Percentiles rank a stretch among this genome's conserved stretches.
phyloP scores from a whole-genome alignment of 192 early-diverging fungal species.

The Coemansia sp. region DNA sequence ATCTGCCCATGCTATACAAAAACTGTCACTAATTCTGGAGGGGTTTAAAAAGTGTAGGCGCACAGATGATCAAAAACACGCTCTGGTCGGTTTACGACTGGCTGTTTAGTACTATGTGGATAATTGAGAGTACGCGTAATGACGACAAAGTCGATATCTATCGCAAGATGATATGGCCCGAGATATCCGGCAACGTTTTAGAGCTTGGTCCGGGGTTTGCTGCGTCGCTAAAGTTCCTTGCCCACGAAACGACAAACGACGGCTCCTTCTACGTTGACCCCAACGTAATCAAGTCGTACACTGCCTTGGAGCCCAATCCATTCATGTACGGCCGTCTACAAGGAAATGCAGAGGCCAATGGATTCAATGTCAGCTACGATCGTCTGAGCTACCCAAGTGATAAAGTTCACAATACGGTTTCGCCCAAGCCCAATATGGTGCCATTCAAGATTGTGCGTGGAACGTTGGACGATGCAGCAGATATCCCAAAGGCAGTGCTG shows the following conservation, averaged over 20 bases:
- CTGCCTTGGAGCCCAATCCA: conserved; percentile 49
- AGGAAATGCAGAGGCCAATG: conserved; percentile 37
- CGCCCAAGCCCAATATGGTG: conserved; percentile 10
- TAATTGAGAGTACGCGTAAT: conserved; percentile 39
- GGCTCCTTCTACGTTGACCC: conserved; percentile 36
- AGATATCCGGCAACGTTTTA: conserved; percentile 50
- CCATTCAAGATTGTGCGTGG: conserved; percentile 50
- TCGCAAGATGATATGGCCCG: conserved; percentile 39
- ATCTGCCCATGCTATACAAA: no score
- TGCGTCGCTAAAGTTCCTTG: conserved; percentile 36
- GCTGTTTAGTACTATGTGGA: conserved; percentile 37
- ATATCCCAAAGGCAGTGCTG: conserved; percentile 39
- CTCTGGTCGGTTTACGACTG: conserved; percentile 25
- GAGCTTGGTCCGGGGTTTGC: conserved; percentile 51
- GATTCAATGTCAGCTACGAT: conserved; percentile 45
- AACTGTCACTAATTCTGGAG: no score
- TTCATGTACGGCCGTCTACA: conserved; percentile 41
- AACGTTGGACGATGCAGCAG: conserved; percentile 25
- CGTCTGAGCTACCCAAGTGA: conserved; percentile 17
- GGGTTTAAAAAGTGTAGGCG: background rate
- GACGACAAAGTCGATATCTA: conserved; percentile 45
- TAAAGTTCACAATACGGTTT: background rate
- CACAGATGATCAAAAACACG: background rate
- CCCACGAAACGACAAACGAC: conserved; percentile 31
- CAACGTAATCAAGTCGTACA: conserved; percentile 30